Evolutionary conservation across 2,329 filamentous ascomycete species (phyloP).

Genomic region (Phialophora tarda): DNA sequence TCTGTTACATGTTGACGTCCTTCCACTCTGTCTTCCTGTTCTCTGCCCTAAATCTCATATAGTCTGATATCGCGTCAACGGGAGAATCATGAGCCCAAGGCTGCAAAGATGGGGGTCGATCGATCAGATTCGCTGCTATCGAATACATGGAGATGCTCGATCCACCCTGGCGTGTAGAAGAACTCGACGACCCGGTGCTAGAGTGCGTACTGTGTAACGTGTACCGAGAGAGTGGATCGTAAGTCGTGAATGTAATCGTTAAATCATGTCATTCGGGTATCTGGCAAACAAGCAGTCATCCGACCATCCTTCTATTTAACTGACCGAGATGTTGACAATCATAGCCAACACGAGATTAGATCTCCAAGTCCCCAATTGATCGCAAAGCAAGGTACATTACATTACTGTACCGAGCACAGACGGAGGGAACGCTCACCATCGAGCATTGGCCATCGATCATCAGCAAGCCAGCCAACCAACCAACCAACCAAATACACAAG

Average conservation of each 20-base stretch:
- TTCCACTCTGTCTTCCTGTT: not conserved
- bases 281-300: not conserved
- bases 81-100: not conserved
- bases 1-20: not conserved
- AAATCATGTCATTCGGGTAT: not conserved
- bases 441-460: too few species aligned
- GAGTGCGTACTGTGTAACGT: too few species aligned
- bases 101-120: not conserved
- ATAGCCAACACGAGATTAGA: not conserved
- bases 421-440: too few species aligned
- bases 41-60: not conserved
- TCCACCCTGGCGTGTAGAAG: not conserved
- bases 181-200: not conserved
- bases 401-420: not conserved
- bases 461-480: too few species aligned
- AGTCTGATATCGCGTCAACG: not conserved
- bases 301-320: not conserved
- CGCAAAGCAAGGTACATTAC: not conserved
- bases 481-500: not conserved
- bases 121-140: too few species aligned
- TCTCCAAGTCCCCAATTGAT: not conserved
- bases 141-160: not conserved
- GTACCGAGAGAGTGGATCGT: not conserved
- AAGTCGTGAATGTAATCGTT: not conserved
- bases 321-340: not conserved